A percentile compares a stretch with the other conserved stretches of the same genome.
Conservation (phyloP, 805 yeast species). For the Metschnikowia henanensis region DNA sequence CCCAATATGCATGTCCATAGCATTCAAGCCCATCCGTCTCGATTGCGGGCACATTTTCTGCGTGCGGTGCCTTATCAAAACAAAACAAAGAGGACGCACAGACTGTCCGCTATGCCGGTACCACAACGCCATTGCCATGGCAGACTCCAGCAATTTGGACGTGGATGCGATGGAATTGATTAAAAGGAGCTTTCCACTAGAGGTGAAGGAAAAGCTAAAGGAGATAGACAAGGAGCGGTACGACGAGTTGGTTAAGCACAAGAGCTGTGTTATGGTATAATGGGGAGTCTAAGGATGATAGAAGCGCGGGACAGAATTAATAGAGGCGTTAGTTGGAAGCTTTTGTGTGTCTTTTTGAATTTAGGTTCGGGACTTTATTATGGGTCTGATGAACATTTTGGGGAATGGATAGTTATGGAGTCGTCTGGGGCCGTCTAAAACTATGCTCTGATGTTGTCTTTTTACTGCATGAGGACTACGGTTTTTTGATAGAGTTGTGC, state of each 20-base stretch:
- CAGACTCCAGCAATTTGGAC: slow-evolving; percentile 64
- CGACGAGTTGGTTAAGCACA: slow-evolving; percentile 28
- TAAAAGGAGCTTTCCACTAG: slow-evolving; percentile 63
- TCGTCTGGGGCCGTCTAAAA: no score
- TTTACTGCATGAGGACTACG: no score
- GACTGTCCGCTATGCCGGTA: slow-evolving; percentile 70
- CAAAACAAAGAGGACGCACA: slow-evolving; percentile 57
- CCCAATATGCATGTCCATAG: slow-evolving; percentile 69
- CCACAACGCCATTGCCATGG: slow-evolving; percentile 50
- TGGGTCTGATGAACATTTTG: no score
- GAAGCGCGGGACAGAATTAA: no score
- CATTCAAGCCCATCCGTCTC: slow-evolving; percentile 69
- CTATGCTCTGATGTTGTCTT: no score
- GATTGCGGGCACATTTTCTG: slow-evolving; percentile 70
- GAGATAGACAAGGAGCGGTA: slow-evolving; percentile 48
- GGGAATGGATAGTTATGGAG: no score
- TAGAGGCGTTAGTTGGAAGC: no score
- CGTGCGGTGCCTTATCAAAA: slow-evolving; percentile 66
- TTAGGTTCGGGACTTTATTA: no score
- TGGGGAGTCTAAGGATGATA: no score
- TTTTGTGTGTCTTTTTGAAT: background rate
- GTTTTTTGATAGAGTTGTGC: no score
- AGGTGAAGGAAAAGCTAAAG: slow-evolving; percentile 59
- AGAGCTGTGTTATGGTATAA: slow-evolving; percentile 19
- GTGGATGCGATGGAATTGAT: slow-evolving; percentile 49